phyloP scores from a whole-genome alignment of 2,329 filamentous ascomycete genomes.

The Alternaria sp. region DNA sequence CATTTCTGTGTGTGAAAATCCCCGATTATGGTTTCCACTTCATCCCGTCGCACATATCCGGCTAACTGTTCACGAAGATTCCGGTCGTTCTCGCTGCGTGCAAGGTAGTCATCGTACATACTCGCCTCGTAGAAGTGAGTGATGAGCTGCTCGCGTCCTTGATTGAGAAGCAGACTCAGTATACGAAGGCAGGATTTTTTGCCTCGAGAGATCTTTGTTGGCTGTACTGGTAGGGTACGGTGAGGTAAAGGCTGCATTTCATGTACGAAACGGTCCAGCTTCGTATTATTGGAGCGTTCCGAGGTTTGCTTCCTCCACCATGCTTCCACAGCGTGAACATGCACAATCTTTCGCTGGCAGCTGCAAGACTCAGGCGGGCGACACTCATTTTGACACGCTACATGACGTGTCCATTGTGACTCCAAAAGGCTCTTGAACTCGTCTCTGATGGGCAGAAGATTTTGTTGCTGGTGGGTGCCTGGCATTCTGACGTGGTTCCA shows the following conservation, averaged over 20 bases:
- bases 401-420: too few relatives aligned
- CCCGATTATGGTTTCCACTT: too few relatives aligned
- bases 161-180: background rate
- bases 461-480: background rate
- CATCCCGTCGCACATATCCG: too few relatives aligned
- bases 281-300: too few relatives aligned
- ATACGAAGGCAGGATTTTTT: too few relatives aligned
- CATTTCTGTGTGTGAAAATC: background rate
- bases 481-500: constrained; percentile 16
- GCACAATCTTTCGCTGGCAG: constrained; percentile 3
- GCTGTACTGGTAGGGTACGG: too few relatives aligned
- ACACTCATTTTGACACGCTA: constrained; percentile 6
- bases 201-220: too few relatives aligned
- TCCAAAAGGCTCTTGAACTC: background rate
- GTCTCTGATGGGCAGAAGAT: background rate
- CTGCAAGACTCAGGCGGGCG: constrained; percentile 5
- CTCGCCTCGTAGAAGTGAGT: background rate
- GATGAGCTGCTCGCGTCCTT: background rate
- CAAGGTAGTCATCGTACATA: background rate
- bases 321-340: too few relatives aligned
- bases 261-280: too few relatives aligned
- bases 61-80: background rate
- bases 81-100: background rate
- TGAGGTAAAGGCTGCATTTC: too few relatives aligned
- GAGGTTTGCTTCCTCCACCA: too few relatives aligned